Conservation (phyloP, 495 filamentous ascomycete genomes). For the Cenococcum geophilum region DNA sequence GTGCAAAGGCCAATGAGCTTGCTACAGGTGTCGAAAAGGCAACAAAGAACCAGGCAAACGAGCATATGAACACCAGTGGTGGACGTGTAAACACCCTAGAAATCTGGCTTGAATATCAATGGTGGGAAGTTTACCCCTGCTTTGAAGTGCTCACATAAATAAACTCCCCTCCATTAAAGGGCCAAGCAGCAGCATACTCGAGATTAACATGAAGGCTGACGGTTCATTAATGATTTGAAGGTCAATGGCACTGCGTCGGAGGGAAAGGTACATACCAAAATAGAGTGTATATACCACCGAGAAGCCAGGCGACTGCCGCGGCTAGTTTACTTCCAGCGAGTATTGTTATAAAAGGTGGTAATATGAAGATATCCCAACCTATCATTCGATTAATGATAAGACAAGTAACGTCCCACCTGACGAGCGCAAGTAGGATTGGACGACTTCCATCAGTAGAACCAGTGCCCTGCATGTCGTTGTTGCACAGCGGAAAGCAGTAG, state of each 20-base stretch:
- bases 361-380: neutral
- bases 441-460: neutral
- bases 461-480: neutral
- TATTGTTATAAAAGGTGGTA: neutral
- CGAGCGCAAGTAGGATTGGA: neutral
- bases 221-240: neutral
- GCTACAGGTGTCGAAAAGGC: slow-evolving; percentile 4
- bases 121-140: neutral
- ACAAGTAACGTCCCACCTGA: neutral
- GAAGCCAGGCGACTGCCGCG: neutral
- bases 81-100: neutral
- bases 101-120: neutral
- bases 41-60: slow-evolving; percentile 1
- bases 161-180: slow-evolving; percentile 1
- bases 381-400: slow-evolving; percentile 1
- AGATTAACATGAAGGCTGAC: neutral
- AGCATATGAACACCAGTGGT: neutral
- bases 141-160: neutral
- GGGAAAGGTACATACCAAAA: neutral
- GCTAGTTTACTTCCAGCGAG: neutral
- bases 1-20: slow-evolving; percentile 1
- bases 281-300: neutral
- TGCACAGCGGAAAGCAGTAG: neutral
- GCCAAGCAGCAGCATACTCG: neutral
- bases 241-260: neutral